These are phyloP conservation scores for Dryadomyces quercus-mongolicae DNA, from an alignment of 2,329 filamentous ascomycete genomes.

Conservation along the genomic window DNA sequence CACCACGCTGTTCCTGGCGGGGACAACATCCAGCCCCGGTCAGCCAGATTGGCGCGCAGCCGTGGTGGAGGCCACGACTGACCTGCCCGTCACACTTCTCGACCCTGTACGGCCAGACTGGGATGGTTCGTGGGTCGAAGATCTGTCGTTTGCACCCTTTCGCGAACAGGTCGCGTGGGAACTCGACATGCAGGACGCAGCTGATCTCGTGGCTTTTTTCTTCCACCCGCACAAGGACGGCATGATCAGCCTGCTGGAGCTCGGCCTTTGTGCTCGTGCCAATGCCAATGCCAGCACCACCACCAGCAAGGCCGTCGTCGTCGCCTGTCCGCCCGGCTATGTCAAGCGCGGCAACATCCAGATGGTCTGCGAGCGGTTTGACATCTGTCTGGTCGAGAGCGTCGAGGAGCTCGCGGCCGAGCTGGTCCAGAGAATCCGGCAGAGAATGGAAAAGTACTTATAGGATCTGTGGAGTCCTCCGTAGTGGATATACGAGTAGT, in stretches of 20 bases:
- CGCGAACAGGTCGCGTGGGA: slow-evolving; percentile 49
- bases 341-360: slow-evolving; percentile 50
- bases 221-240: slow-evolving; percentile 40
- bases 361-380: slow-evolving; percentile 38
- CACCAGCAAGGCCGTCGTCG: too few species aligned
- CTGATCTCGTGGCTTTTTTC: slow-evolving; percentile 43
- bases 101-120: slow-evolving; percentile 46
- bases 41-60: slow-evolving; percentile 37
- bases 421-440: background rate
- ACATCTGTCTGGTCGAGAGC: slow-evolving; percentile 28
- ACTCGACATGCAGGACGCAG: slow-evolving; percentile 39
- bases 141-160: slow-evolving; percentile 33
- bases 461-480: too few species aligned
- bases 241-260: slow-evolving; percentile 46
- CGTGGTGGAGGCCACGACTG: slow-evolving; percentile 27
- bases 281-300: slow-evolving; percentile 23
- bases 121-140: slow-evolving; percentile 40
- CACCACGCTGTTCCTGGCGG: slow-evolving; percentile 43
- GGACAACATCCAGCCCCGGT: slow-evolving; percentile 30
- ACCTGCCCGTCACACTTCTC: slow-evolving; percentile 38
- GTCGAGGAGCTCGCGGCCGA: slow-evolving; percentile 23
- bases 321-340: slow-evolving; percentile 39
- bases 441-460: background rate
- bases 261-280: slow-evolving; percentile 36
- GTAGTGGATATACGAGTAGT: too few species aligned